A percentile compares a stretch with the other conserved stretches of the same genome.
phyloP scores from a whole-genome alignment of 2,329 filamentous ascomycete species.

The Phaeosphaeria sp. region DNA sequence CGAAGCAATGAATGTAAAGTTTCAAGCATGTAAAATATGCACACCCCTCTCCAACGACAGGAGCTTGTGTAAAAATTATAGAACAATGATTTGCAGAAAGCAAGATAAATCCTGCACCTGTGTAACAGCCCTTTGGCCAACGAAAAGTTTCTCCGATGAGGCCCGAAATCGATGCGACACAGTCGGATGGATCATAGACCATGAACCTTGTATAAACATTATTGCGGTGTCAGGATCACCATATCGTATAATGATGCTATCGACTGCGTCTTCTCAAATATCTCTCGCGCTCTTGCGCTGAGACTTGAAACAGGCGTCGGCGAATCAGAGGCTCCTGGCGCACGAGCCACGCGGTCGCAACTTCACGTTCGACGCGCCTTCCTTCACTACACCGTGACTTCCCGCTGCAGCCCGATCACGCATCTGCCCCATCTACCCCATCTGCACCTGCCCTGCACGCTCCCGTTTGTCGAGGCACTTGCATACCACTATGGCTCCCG shows the following conservation, averaged over 20 bases:
- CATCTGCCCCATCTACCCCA: constrained; percentile 23
- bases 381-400: constrained; percentile 41
- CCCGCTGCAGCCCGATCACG: constrained; percentile 25
- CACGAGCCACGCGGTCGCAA: constrained; percentile 18
- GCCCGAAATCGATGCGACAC: not conserved
- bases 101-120: not conserved
- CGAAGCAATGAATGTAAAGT: not conserved
- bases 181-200: not conserved
- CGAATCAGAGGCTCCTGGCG: constrained; percentile 1
- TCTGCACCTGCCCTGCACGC: constrained; percentile 18
- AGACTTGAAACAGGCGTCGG: not conserved
- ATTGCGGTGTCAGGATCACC: not conserved
- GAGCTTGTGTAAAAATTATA: not conserved
- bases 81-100: not conserved
- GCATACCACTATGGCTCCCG: constrained; percentile 39
- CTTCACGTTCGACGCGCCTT: constrained; percentile 41
- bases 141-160: not conserved
- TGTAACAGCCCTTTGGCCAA: not conserved
- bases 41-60: not conserved
- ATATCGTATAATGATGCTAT: no score
- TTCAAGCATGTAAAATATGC: not conserved
- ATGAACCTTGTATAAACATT: not conserved
- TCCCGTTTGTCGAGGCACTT: constrained; percentile 21
- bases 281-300: not conserved
- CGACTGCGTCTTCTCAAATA: not conserved